Evolutionary conservation across 768 basidiomycete species (phyloP), one percentile per base, ranked within the genome.

Genomic region (Hygrophorus pudorinus): DNA sequence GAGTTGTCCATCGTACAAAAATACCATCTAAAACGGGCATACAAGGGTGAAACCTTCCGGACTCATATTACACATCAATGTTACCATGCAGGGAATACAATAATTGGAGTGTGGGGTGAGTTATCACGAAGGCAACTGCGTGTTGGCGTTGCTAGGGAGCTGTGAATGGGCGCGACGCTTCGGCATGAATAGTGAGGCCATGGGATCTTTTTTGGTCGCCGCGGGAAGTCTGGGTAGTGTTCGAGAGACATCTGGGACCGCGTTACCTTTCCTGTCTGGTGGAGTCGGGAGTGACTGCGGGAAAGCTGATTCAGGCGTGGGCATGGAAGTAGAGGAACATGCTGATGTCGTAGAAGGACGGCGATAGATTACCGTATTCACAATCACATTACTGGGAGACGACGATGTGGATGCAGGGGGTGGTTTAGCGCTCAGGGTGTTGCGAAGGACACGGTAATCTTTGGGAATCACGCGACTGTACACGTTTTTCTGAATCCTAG

Each of bases 111-210:
- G 24, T 24, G 24, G 24, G 24, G 24, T 24, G 24, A 24, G 24
- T 24, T 24, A 24, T 24, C 24, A 7, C 7, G 24, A 24, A 24
- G 24, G 24, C 24, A 24, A 24, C 24, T 24, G 24, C 7, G 24
- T 24, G 24, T 24, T 24, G n/a, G 20, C n/a, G 41, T 14, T 16
- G 21, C 34, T 24, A 16, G 73, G 69, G 3, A 66, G 68, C 51
- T 79, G 78, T 17, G 76, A 76, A 53, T 76, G 63, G 17, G 76
- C 69, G 47, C 81, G 79, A 50, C 79, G 81, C 60, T 85, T 87
- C 42, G 85, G 85, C 59, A 87, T 79, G 60, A 88, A 88, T 45
- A 74, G 56, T 53, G 64, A 62, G 41, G 66, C 63, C 75, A 77
- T 76, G 17, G 78, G 79, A 57, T 84, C 76, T 60, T 71, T 84